Evolutionary conservation across 1,284 basidiomycete species (phyloP).

Genomic region (Ganoderma resinaceum): DNA sequence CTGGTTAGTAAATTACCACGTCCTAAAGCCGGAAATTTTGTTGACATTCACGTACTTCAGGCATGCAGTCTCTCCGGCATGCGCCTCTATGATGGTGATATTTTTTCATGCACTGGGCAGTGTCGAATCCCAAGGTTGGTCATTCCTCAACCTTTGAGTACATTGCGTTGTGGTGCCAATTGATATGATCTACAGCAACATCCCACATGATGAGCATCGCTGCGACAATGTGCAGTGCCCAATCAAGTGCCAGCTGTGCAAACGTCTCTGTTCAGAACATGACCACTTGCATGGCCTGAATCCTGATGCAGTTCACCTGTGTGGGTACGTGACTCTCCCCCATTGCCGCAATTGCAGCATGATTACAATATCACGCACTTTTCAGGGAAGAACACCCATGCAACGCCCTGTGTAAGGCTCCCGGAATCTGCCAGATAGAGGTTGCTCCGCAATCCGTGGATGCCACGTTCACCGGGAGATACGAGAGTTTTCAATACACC

Average conservation of each 20-base stretch:
- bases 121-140: slow-evolving; percentile 55
- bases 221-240: slow-evolving; percentile 62
- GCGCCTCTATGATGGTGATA: slow-evolving; percentile 38
- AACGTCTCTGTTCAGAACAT: slow-evolving; percentile 52
- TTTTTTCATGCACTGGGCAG: slow-evolving; percentile 49
- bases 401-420: slow-evolving; percentile 49
- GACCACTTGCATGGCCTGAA: slow-evolving; percentile 63
- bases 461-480: slow-evolving; percentile 57
- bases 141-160: too few relatives aligned
- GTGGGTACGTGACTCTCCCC: slow-evolving; percentile 54
- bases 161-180: too few relatives aligned
- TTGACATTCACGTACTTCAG: slow-evolving; percentile 42
- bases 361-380: too few relatives aligned
- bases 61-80: slow-evolving; percentile 52
- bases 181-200: too few relatives aligned
- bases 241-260: slow-evolving; percentile 59
- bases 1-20: slow-evolving; percentile 42
- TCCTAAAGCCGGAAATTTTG: too few relatives aligned
- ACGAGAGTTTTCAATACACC: slow-evolving; percentile 57
- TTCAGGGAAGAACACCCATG: background rate
- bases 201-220: slow-evolving; percentile 52
- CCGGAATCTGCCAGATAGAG: slow-evolving; percentile 65
- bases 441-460: slow-evolving; percentile 63
- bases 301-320: slow-evolving; percentile 54
- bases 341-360: too few relatives aligned